phyloP scores from a whole-genome alignment of 352 stramenopile species.

The Globisporangium nodosum region DNA sequence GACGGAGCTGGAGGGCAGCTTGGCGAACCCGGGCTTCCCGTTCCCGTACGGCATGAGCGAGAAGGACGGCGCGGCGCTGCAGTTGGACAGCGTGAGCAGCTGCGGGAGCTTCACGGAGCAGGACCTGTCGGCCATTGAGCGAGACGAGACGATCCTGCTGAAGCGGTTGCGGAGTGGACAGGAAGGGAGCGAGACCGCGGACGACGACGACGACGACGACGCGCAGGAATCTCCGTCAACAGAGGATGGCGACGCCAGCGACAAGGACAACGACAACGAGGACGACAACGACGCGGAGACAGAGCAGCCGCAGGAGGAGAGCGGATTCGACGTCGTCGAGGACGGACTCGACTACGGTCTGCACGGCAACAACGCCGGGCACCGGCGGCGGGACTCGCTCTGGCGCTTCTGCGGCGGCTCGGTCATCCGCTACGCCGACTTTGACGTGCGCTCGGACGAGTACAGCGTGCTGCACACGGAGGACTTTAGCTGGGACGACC shows the following conservation, averaged over 20 bases:
- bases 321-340: constrained; percentile 51
- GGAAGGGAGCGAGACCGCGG: constrained; percentile 57
- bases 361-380: constrained; percentile 17
- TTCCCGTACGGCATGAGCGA: constrained; percentile 17
- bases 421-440: constrained; percentile 78
- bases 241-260: constrained; percentile 14
- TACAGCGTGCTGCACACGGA: constrained; percentile 85
- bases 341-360: constrained; percentile 44
- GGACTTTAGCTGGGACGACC: constrained; percentile 87
- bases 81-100: constrained; percentile 27
- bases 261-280: constrained; percentile 5
- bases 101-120: constrained; percentile 44
- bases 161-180: constrained; percentile 58
- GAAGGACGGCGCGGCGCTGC: constrained; percentile 10
- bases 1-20: constrained; percentile 5
- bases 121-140: constrained; percentile 67
- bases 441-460: constrained; percentile 75
- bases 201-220: constrained; percentile 40
- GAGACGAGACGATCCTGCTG: constrained; percentile 63
- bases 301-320: constrained; percentile 22
- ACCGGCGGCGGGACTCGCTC: constrained; percentile 54
- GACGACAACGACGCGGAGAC: constrained; percentile 19
- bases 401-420: constrained; percentile 81
- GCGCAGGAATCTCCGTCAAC: neutral
- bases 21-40: constrained; percentile 7